phyloP scores from a whole-genome alignment of 495 filamentous ascomycete genomes.

The Penicillium subrubescens region DNA sequence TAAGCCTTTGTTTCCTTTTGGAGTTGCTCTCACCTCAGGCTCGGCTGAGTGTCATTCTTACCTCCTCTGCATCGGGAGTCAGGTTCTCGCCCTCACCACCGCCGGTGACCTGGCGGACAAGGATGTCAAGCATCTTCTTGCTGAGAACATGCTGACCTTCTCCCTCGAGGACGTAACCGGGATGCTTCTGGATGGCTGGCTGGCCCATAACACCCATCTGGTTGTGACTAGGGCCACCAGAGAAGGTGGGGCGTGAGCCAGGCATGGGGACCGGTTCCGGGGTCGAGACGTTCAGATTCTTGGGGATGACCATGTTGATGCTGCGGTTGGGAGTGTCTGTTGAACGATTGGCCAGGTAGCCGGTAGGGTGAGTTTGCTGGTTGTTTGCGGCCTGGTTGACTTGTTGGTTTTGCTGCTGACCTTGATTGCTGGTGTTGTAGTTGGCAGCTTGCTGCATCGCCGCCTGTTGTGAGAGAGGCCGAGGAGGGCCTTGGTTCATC shows the following conservation, averaged over 20 bases:
- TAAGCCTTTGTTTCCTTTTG: slow-evolving; percentile 14
- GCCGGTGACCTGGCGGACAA: slow-evolving; percentile 91
- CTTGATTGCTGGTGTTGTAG: slow-evolving; percentile 52
- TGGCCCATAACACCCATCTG: slow-evolving; percentile 80
- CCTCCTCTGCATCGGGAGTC: slow-evolving; percentile 93
- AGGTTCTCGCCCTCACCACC: slow-evolving; percentile 70
- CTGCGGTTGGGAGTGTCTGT: slow-evolving; percentile 49
- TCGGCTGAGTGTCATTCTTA: slow-evolving; percentile 38
- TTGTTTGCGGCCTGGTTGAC: slow-evolving; percentile 36
- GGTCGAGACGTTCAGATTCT: slow-evolving; percentile 67
- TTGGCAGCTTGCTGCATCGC: slow-evolving; percentile 62
- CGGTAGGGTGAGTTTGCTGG: slow-evolving; percentile 56
- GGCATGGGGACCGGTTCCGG: slow-evolving; percentile 73
- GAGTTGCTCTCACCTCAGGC: background rate
- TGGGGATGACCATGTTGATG: slow-evolving; percentile 75
- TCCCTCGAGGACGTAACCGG: slow-evolving; percentile 80
- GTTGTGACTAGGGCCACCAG: slow-evolving; percentile 70
- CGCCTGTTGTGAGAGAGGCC: slow-evolving; percentile 63
- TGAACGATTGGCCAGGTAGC: slow-evolving; percentile 51
- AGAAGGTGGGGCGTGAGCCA: slow-evolving; percentile 73
- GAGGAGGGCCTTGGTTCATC: slow-evolving; percentile 52
- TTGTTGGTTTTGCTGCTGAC: slow-evolving; percentile 37
- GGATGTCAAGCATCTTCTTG: slow-evolving; percentile 95
- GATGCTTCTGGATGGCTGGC: slow-evolving; percentile 79
- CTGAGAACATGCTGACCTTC: slow-evolving; percentile 86